Conservation (phyloP, 2,329 filamentous ascomycete genomes). For the Zalaria obscura region DNA sequence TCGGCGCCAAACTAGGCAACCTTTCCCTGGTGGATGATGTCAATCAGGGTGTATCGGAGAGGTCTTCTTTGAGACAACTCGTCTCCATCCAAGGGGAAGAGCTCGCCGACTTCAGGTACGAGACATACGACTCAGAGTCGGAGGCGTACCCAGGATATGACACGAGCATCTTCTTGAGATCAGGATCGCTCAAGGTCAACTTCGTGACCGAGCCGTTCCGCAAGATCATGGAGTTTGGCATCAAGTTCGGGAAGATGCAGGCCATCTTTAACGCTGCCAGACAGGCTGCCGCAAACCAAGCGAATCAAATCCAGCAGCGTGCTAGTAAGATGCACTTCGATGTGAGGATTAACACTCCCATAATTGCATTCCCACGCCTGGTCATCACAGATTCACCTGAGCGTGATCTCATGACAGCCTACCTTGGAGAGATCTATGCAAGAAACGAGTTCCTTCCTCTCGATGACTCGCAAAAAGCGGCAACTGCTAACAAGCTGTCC, state of each 20-base stretch:
- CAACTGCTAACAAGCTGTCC: conserved; percentile 76
- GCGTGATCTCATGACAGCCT: conserved; percentile 77
- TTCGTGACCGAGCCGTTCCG: conserved; percentile 95
- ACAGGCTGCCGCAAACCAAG: conserved; percentile 85
- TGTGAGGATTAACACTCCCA: conserved; percentile 83
- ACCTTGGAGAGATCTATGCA: conserved; percentile 92
- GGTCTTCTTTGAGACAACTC: conserved; percentile 70
- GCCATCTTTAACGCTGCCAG: conserved; percentile 95
- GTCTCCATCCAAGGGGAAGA: conserved; percentile 93
- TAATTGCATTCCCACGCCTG: conserved; percentile 80
- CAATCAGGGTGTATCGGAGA: conserved; percentile 71
- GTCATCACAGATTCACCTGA: conserved; percentile 55
- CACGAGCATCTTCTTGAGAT: conserved; percentile 76
- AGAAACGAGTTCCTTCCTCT: conserved; percentile 84
- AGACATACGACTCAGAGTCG: conserved; percentile 72
- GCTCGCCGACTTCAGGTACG: conserved; percentile 91
- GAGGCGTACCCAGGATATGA: conserved; percentile 86
- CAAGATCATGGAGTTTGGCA: conserved; percentile 93
- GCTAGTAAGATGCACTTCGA: conserved; percentile 89
- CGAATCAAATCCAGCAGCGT: conserved; percentile 82
- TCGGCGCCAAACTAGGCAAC: conserved; percentile 76
- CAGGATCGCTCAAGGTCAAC: conserved; percentile 91
- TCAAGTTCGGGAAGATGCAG: conserved; percentile 99
- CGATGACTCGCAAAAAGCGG: conserved; percentile 58
- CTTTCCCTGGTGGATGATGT: conserved; percentile 85